A percentile compares a stretch with the other conserved stretches of the same genome.
Evolutionary conservation across 495 filamentous ascomycete species (phyloP).

Genomic region (Aspergillus nanangensis): DNA sequence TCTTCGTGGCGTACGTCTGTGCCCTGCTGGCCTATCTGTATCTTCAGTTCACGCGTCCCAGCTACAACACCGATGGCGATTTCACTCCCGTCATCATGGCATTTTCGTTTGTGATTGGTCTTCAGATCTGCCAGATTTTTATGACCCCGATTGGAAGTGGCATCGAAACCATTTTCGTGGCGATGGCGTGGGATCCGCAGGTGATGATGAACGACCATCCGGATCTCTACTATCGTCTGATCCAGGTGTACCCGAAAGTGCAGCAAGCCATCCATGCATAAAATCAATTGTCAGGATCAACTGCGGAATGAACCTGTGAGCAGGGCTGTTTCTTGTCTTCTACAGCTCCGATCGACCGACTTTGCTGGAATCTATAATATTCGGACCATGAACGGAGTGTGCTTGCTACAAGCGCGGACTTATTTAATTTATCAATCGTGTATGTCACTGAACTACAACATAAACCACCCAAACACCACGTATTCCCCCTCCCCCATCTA

Average conservation of each 20-base stretch:
- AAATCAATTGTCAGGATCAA: too few relatives aligned
- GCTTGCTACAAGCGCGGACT: too few relatives aligned
- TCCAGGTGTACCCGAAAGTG: conserved; percentile 77
- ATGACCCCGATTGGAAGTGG: conserved; percentile 66
- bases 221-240: conserved; percentile 71
- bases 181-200: conserved; percentile 84
- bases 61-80: conserved; percentile 65
- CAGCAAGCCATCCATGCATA: conserved; percentile 65
- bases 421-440: too few relatives aligned
- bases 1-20: conserved; percentile 78
- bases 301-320: too few relatives aligned
- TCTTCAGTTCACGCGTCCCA: conserved; percentile 70
- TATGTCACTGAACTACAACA: too few relatives aligned
- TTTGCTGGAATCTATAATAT: too few relatives aligned
- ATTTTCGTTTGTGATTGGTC: conserved; percentile 76
- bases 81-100: conserved; percentile 79
- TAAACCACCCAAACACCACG: too few relatives aligned
- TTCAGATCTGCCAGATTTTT: conserved; percentile 86
- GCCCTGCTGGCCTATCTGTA: conserved; percentile 81
- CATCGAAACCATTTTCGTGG: conserved; percentile 79
- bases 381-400: too few relatives aligned
- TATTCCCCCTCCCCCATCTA: too few relatives aligned
- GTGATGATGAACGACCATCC: conserved; percentile 78
- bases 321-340: too few relatives aligned
- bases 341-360: too few relatives aligned